Conservation (phyloP, 1,284 basidiomycete genomes). For the Boletus nobilissimus region DNA sequence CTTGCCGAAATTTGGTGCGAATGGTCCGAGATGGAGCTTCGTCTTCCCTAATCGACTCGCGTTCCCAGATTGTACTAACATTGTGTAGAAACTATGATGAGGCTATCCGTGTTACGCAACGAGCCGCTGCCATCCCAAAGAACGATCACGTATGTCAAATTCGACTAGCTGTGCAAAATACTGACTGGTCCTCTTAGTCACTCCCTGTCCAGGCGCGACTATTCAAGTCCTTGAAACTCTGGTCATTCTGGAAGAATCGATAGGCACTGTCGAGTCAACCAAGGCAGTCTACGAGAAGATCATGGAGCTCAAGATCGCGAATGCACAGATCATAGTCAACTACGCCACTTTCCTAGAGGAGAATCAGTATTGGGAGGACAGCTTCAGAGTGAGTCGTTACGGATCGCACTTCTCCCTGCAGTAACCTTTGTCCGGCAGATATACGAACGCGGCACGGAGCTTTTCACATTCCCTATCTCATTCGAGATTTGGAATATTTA, state of each 20-base stretch:
- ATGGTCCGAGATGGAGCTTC: slow-evolving; percentile 98
- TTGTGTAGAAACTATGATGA: slow-evolving; percentile 90
- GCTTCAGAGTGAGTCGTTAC: slow-evolving; percentile 86
- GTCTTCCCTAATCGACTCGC: slow-evolving; percentile 57
- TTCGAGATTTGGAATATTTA: slow-evolving; percentile 99
- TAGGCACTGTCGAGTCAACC: slow-evolving; percentile 91
- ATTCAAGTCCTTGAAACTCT: slow-evolving; percentile 98
- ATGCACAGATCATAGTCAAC: slow-evolving; percentile 97
- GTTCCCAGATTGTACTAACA: slow-evolving; percentile 25
- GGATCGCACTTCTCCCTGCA: not conserved
- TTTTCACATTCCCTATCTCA: slow-evolving; percentile 98
- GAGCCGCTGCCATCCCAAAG: slow-evolving; percentile 91
- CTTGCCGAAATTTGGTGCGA: slow-evolving; percentile 99
- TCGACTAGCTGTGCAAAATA: not conserved
- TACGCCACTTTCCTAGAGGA: slow-evolving; percentile 98
- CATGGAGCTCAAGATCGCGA: slow-evolving; percentile 97
- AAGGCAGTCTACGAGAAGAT: slow-evolving; percentile 98
- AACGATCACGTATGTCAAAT: slow-evolving; percentile 85
- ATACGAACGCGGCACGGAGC: slow-evolving; percentile 96
- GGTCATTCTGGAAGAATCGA: slow-evolving; percentile 99
- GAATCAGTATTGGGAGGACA: slow-evolving; percentile 98
- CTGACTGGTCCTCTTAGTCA: slow-evolving; percentile 57
- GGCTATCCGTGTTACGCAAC: slow-evolving; percentile 93
- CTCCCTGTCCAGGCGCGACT: slow-evolving; percentile 89
- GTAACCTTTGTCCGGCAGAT: slow-evolving; percentile 59